Evolutionary conservation across 208 protist species (phyloP).

Genomic region (Balamuthia mandrillaris): DNA sequence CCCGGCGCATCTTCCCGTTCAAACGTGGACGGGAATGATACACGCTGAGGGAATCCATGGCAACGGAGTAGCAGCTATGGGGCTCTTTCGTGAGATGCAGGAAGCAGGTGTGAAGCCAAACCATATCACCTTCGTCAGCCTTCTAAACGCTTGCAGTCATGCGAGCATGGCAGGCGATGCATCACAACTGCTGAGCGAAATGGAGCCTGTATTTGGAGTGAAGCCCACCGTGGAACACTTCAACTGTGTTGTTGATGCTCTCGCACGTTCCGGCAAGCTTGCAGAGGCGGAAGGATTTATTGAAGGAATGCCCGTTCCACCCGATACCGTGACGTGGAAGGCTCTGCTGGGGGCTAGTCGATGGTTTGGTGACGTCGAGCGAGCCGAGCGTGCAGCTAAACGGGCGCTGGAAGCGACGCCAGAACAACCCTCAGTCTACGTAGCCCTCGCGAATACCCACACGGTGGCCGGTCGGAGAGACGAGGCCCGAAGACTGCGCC

Average conservation of each 20-base stretch:
- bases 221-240: background rate
- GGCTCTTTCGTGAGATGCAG: constrained; percentile 7
- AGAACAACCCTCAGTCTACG: background rate
- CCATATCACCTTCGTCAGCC: background rate
- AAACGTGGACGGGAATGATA: background rate
- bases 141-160: constrained; percentile 43
- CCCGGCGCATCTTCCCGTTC: background rate
- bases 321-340: background rate
- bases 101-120: background rate
- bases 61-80: background rate
- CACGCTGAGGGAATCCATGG: background rate
- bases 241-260: constrained; percentile 23
- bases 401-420: background rate
- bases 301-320: background rate
- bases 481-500: background rate
- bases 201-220: background rate
- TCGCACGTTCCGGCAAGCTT: constrained; percentile 10
- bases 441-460: constrained; percentile 15
- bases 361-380: background rate
- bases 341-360: background rate
- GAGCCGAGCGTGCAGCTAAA: background rate
- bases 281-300: constrained; percentile 37
- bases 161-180: constrained; percentile 7
- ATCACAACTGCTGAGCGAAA: background rate
- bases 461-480: background rate